A percentile compares a stretch with the other conserved stretches of the same genome.
Evolutionary conservation across 2,329 filamentous ascomycete genomes (phyloP).

Genomic region (Xylariaceae sp.): DNA sequence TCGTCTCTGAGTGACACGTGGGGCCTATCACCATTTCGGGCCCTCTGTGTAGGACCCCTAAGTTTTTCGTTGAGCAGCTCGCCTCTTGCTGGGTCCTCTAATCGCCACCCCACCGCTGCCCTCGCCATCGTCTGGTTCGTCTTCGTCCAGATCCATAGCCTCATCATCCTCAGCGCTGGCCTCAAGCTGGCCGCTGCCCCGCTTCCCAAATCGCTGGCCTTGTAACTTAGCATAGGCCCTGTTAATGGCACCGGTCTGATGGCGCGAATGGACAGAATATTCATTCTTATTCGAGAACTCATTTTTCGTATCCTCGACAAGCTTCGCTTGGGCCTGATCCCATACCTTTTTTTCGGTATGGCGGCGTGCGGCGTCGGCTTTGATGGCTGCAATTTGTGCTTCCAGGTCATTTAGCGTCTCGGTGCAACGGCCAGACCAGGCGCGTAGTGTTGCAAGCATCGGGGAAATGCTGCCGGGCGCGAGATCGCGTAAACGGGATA

Average conservation of each 20-base stretch:
- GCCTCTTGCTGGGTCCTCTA: constrained; percentile 40
- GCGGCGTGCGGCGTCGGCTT: constrained; percentile 49
- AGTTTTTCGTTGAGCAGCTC: constrained; percentile 51
- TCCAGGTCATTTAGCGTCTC: constrained; percentile 72
- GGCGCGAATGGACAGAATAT: constrained; percentile 14
- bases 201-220: constrained; percentile 29
- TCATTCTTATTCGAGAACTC: constrained; percentile 7
- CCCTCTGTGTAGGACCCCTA: constrained; percentile 22
- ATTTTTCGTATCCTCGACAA: constrained; percentile 42
- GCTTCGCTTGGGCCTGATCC: constrained; percentile 42
- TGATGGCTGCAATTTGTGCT: constrained; percentile 65
- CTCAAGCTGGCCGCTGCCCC: constrained; percentile 25
- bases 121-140: constrained; percentile 44
- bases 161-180: constrained; percentile 39
- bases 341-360: constrained; percentile 46
- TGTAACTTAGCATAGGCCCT: constrained; percentile 17
- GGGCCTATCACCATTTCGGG: no score
- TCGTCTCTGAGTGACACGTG: no score
- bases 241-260: constrained; percentile 21
- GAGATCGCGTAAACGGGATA: constrained; percentile 83
- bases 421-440: constrained; percentile 77
- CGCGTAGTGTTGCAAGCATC: constrained; percentile 64
- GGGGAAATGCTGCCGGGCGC: constrained; percentile 65
- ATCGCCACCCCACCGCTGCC: constrained; percentile 32
- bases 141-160: constrained; percentile 53